Evolutionary conservation across 768 basidiomycete genomes (phyloP).

Genomic region (Mycena haematopus): DNA sequence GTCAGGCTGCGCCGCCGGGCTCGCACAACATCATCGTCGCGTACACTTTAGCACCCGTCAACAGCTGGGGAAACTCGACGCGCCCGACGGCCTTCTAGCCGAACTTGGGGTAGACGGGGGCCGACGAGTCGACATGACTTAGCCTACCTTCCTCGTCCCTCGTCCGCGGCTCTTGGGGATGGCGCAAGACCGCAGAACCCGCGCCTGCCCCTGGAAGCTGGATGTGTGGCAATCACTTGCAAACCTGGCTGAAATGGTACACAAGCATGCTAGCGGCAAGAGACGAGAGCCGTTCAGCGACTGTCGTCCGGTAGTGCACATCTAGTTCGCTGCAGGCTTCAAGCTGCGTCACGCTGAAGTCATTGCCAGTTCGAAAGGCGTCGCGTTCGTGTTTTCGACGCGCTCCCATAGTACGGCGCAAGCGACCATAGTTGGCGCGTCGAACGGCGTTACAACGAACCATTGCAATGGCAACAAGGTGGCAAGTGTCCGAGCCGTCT

Average conservation of each 20-base stretch:
- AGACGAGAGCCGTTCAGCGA: not conserved
- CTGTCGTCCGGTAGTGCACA: not conserved
- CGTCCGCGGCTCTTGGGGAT: not conserved
- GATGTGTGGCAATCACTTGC: not conserved
- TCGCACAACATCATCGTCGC: conserved; percentile 3
- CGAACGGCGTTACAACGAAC: not conserved
- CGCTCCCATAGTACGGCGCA: not conserved
- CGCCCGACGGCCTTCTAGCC: not conserved
- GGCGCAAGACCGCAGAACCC: not conserved
- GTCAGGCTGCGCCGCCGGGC: not conserved
- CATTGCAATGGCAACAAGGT: not conserved
- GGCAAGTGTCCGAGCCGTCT: not conserved
- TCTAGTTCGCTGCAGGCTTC: not conserved
- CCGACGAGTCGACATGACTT: conserved; percentile 1
- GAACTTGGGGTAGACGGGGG: not conserved
- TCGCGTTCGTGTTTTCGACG: conserved; percentile 4
- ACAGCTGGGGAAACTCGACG: not conserved
- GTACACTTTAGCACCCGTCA: not conserved
- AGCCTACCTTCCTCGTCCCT: conserved; percentile 1
- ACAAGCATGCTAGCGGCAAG: not conserved
- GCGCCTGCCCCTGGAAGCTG: conserved; percentile 4
- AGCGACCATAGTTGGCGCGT: not conserved
- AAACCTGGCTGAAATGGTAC: not conserved
- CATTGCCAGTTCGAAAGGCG: not conserved
- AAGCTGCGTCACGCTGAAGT: not conserved